These are phyloP conservation scores for Pyracantha coccinea DNA, from an alignment of 331 rosid genomes.

Conservation along the genomic window DNA sequence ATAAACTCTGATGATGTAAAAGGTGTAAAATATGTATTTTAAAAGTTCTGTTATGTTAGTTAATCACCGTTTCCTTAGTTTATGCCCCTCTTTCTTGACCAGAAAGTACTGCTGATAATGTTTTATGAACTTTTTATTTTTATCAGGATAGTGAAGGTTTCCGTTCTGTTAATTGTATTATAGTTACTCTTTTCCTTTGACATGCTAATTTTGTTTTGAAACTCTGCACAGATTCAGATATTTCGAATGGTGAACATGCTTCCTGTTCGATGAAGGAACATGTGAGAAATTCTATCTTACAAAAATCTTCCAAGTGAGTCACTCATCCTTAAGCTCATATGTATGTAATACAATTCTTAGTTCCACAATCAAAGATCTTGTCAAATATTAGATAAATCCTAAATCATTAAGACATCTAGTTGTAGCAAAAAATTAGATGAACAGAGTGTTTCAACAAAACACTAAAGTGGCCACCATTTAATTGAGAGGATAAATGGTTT, in stretches of 20 bases:
- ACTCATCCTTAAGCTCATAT: constrained; percentile 13
- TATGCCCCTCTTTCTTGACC: background rate
- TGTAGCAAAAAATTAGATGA: background rate
- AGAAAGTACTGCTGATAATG: background rate
- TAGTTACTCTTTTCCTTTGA: background rate
- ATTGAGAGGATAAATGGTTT: too few species aligned
- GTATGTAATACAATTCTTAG: background rate
- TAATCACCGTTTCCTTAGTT: background rate
- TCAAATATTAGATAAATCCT: background rate
- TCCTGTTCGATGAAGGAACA: constrained; percentile 21
- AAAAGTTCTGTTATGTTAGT: background rate
- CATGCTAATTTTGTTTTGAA: constrained; percentile 10
- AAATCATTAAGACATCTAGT: background rate
- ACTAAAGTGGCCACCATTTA: too few species aligned
- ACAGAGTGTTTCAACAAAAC: background rate
- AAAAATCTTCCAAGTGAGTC: constrained; percentile 33
- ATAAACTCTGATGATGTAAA: background rate
- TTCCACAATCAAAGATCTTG: background rate
- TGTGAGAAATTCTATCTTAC: constrained; percentile 21
- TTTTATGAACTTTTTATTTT: background rate
- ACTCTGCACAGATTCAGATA: constrained; percentile 19
- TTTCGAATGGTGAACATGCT: constrained; percentile 25
- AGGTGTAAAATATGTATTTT: background rate
- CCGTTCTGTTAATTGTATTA: background rate
- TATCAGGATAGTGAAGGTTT: background rate